phyloP scores from a whole-genome alignment of 2,329 filamentous ascomycete genomes.

The Microdochium bolleyi region DNA sequence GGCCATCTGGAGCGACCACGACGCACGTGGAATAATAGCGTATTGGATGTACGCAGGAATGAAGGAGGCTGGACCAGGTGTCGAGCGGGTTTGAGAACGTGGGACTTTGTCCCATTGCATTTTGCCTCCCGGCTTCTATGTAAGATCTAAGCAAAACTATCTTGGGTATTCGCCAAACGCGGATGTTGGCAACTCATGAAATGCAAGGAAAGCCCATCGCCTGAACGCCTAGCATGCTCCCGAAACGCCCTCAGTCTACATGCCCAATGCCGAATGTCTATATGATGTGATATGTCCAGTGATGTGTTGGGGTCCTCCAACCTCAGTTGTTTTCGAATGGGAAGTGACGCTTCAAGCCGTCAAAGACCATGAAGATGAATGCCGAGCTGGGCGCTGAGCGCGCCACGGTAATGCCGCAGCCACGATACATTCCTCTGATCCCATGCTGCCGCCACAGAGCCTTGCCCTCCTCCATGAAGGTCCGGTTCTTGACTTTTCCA shows the following conservation, averaged over 20 bases:
- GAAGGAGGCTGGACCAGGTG: too few relatives aligned
- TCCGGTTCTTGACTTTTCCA: constrained; percentile 43
- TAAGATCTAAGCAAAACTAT: background rate
- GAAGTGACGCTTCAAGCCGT: constrained; percentile 69
- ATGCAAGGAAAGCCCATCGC: background rate
- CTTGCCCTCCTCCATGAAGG: constrained; percentile 65
- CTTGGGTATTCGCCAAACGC: background rate
- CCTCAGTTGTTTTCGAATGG: constrained; percentile 27
- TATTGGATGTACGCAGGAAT: too few relatives aligned
- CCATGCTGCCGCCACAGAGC: constrained; percentile 79
- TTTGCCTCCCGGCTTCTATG: too few relatives aligned
- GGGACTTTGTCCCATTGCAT: too few relatives aligned
- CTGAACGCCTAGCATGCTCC: background rate
- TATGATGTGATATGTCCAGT: background rate
- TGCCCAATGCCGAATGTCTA: background rate
- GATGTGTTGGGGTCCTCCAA: constrained; percentile 5
- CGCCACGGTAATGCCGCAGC: constrained; percentile 86
- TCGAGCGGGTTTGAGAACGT: too few relatives aligned
- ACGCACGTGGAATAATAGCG: too few relatives aligned
- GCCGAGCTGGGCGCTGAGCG: constrained; percentile 92
- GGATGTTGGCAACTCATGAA: background rate
- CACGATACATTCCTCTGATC: constrained; percentile 78
- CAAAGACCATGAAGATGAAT: constrained; percentile 94
- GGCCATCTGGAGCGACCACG: too few relatives aligned
- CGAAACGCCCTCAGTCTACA: background rate